Evolutionary conservation across 2,329 filamentous ascomycete genomes (phyloP), one percentile per base, ranked within the genome.

Genomic region (Penicillium sp.): DNA sequence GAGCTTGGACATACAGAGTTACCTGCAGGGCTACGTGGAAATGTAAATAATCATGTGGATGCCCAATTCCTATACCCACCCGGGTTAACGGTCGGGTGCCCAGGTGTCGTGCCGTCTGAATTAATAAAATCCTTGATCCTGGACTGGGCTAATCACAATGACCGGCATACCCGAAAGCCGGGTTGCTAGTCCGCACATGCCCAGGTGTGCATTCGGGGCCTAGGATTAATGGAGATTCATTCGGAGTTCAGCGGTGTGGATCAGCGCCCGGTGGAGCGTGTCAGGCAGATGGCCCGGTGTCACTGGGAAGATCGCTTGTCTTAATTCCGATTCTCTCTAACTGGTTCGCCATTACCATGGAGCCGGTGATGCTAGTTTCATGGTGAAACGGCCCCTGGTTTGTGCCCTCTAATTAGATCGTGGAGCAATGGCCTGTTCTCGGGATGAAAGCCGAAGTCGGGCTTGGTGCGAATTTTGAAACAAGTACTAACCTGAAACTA

Each of bases 221-320:
- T 19, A 39, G 39, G 39, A 23, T 42, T 23, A 23, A 31, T 13
- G 45, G 45, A 19, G 44, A 47, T 25, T 46, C 43, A 25, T 27
- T 48, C 45, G 26, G 45, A 16, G n/a, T 31, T 48, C n/a, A 21
- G 19, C 45, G 19, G 8, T 50, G 48, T 50, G 48, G 48, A 50
- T 50, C 47, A 50, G 26, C 19, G 11, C 19, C 25, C 25, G 31
- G 52, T 49, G 52, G 52, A 54, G 31, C 52, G 52, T 47, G 44
- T 48, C 51, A 53, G 51, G 43, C 44, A 52, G 42, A 37, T 54
- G 16, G 59, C 42, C 56, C 35, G 49, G 27, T 53, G 42, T 47
- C 50, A 45, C 27, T 53, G 26, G 42, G 46, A 11, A 53, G 50
- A 53, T 53, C 50, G 27, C n/a, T 46, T 53, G 27, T 26, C 27